Evolutionary conservation across 176 grass and related monocot species (phyloP).

Genomic region (Cenchrus fungigraminus): DNA sequence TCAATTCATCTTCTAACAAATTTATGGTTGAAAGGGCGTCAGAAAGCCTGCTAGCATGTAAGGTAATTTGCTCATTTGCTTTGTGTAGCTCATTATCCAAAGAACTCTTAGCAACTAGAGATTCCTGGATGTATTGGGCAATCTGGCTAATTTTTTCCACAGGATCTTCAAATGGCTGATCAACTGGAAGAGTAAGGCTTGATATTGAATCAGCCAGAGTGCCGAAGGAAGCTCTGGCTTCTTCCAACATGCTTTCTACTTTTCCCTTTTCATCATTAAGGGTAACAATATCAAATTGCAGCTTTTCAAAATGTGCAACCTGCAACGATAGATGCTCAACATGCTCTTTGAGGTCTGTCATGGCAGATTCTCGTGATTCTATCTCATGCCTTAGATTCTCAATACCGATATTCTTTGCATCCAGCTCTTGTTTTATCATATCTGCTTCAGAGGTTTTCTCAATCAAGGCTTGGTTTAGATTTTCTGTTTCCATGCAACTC

Average conservation of each 20-base stretch:
- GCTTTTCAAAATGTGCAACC: conserved; percentile 49
- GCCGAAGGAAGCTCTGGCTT: conserved; percentile 51
- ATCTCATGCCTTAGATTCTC: conserved; percentile 61
- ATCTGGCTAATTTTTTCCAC: conserved; percentile 67
- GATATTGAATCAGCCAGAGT: conserved; percentile 64
- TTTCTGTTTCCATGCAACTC: conserved; percentile 58
- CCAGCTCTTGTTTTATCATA: conserved; percentile 41
- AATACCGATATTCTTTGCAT: conserved; percentile 34
- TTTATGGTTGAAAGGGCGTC: conserved; percentile 59
- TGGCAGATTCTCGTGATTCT: conserved; percentile 58
- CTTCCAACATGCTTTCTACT: conserved; percentile 60
- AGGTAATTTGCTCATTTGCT: conserved; percentile 59
- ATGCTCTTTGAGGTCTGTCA: conserved; percentile 62
- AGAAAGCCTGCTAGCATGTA: conserved; percentile 52
- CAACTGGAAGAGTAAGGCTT: conserved; percentile 60
- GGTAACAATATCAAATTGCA: conserved; percentile 57
- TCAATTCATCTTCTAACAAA: conserved; percentile 67
- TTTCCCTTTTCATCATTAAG: conserved; percentile 62
- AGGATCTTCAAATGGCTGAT: conserved; percentile 57
- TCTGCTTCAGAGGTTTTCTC: conserved; percentile 37
- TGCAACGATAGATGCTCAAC: conserved; percentile 60
- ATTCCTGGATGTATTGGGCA: conserved; percentile 64
- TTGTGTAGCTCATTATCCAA: conserved; percentile 61
- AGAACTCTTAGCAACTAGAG: conserved; percentile 59
- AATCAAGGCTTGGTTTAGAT: conserved; percentile 47